Base-by-base conservation (phyloP, 1,284 basidiomycete genomes). In the Ustilago lituana region DNA sequence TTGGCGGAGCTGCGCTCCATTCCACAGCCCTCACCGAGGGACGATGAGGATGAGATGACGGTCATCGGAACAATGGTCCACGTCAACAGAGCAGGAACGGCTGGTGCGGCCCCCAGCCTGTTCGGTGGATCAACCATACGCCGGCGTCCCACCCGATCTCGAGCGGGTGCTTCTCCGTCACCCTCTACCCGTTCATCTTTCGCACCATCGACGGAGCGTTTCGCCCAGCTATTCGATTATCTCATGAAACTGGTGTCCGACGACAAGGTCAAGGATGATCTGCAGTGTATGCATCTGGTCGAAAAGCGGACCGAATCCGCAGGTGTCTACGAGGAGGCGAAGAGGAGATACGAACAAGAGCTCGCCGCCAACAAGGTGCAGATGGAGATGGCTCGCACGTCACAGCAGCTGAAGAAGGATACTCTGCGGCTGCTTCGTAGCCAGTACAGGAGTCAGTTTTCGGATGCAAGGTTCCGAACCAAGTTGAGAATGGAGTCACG, bases 241-340 rank as follows among this genome's bases (percentile, higher is more conserved):
- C 47, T 57, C 4, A n/a, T 39, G 17, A 9, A 20, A 4, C n/a
- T 46, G 17, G 49, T 59, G n/a, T 5, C 6, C 11, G 20, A 47
- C 4, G 56, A 59, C 49, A 51, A 47, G 31, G 17, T 15, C 19
- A 22, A 51, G 17, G 49, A 47, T 20, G 20, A 51, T 8, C n/a
- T 20, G 31, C 24, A 20, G n/a, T 47, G 38, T 15, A 8, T 38
- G 5, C 14, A 35, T 6, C 31, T 59, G 10, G 8, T 7, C 8
- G 36, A 33, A 11, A 7, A 24, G 22, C 36, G 29, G 9, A 15
- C 14, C 6, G 14, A 9, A 9, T 24, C 22, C 7, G 5, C 15
- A 5, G 11, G 22, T 5, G 32, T 20, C 0, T 52, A 32, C 26
- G 44, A 59, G 12, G 24, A 22, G 5, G 41, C 38, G 1, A 40